Percentiles rank a stretch among this genome's conserved stretches.
Evolutionary conservation across 768 basidiomycete genomes (phyloP).

Genomic region (Daedaleopsis sinensis): DNA sequence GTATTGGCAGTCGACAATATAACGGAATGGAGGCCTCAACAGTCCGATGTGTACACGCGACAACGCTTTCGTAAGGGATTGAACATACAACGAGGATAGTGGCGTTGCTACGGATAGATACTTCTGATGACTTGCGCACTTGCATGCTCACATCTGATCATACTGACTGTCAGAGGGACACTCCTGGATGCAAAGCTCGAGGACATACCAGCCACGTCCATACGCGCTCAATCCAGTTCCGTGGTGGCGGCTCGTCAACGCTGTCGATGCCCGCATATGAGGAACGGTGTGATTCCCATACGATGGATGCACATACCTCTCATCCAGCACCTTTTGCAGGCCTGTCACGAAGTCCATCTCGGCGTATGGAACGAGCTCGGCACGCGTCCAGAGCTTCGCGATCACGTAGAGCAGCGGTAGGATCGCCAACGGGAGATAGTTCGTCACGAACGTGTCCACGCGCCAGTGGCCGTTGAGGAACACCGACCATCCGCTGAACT

Average conservation of each 20-base stretch:
- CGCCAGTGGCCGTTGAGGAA: slow-evolving; percentile 44
- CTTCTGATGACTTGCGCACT: too few relatives aligned
- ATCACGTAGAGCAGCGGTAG: slow-evolving; percentile 51
- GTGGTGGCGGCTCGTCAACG: slow-evolving; percentile 38
- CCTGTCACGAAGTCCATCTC: slow-evolving; percentile 51
- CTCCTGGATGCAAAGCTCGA: too few relatives aligned
- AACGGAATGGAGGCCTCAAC: too few relatives aligned
- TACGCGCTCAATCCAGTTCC: slow-evolving; percentile 34
- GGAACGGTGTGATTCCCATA: too few relatives aligned
- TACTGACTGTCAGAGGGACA: too few relatives aligned
- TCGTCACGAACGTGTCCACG: slow-evolving; percentile 43
- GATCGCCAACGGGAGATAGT: slow-evolving; percentile 43
- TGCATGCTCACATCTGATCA: too few relatives aligned
- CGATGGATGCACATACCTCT: slow-evolving; percentile 14
- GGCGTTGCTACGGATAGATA: too few relatives aligned
- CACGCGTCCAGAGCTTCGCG: slow-evolving; percentile 23
- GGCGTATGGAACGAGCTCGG: slow-evolving; percentile 13
- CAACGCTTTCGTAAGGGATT: too few relatives aligned
- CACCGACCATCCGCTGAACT: slow-evolving; percentile 46
- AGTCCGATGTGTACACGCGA: too few relatives aligned
- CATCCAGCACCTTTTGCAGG: slow-evolving; percentile 42
- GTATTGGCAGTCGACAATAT: too few relatives aligned
- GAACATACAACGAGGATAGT: too few relatives aligned
- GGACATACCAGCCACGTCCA: slow-evolving; percentile 39
- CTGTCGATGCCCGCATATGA: background rate